phyloP scores from a whole-genome alignment of 140 eudicot species.

The Cichorium intybus region DNA sequence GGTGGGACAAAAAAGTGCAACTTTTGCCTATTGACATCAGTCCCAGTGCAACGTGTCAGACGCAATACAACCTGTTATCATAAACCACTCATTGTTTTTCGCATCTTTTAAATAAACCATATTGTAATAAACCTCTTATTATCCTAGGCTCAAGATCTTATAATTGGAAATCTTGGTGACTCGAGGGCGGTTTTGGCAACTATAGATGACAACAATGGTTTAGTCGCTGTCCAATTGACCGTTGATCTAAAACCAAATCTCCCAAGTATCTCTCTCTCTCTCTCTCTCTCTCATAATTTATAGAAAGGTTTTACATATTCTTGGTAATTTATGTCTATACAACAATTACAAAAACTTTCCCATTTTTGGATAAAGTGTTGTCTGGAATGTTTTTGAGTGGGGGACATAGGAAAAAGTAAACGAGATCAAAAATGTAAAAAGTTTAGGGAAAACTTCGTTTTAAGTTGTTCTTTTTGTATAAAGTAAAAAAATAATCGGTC shows the following conservation, averaged over 20 bases:
- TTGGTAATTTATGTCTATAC: background rate
- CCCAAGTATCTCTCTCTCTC: slow-evolving; percentile 58
- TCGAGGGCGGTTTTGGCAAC: slow-evolving; percentile 91
- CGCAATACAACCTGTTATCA: background rate
- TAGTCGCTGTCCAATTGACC: slow-evolving; percentile 76
- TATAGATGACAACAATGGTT: slow-evolving; percentile 54
- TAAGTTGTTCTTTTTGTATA: too few species aligned
- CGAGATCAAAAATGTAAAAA: too few species aligned
- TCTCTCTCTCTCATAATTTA: background rate
- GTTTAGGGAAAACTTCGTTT: too few species aligned
- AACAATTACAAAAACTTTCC: too few species aligned
- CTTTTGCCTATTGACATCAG: background rate
- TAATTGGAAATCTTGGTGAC: slow-evolving; percentile 90
- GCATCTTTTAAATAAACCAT: background rate
- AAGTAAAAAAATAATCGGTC: too few species aligned
- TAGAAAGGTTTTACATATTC: background rate
- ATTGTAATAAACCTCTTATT: slow-evolving; percentile 5
- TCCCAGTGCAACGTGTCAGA: background rate
- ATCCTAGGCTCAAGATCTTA: slow-evolving; percentile 77
- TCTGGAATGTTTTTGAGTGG: too few species aligned
- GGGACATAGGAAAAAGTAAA: too few species aligned
- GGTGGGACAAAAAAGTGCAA: background rate
- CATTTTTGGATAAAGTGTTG: too few species aligned
- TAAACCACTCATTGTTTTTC: background rate
- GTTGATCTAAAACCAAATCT: slow-evolving; percentile 92